phyloP scores from a whole-genome alignment of 495 filamentous ascomycete species.

The Letharia columbiana region DNA sequence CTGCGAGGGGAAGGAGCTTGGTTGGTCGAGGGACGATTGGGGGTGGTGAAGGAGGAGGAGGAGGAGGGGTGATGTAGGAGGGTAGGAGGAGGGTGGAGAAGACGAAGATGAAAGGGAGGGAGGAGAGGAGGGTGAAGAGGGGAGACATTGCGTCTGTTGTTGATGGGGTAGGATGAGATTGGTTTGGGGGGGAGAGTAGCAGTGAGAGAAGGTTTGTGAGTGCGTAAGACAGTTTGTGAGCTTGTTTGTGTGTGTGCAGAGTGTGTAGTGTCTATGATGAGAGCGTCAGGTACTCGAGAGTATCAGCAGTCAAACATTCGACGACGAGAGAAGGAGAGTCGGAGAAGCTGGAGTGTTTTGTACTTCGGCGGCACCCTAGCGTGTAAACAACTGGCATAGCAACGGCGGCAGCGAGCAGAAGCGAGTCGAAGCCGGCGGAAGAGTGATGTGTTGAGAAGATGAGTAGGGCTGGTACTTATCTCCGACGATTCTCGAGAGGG shows the following conservation, averaged over 20 bases:
- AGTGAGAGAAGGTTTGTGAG: not conserved
- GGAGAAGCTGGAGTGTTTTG: not conserved
- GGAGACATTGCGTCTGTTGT: constrained; percentile 1
- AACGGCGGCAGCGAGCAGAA: constrained; percentile 5
- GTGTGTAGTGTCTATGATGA: constrained; percentile 3
- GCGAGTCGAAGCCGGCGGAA: not conserved
- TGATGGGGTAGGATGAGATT: not conserved
- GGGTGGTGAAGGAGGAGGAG: not conserved
- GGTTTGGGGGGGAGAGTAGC: not conserved
- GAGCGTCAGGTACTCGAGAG: constrained; percentile 2
- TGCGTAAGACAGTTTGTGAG: not conserved
- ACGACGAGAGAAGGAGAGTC: constrained; percentile 6
- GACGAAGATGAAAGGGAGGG: constrained; percentile 3
- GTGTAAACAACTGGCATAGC: constrained; percentile 9
- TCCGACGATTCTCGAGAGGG: too few species aligned
- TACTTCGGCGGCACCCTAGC: not conserved
- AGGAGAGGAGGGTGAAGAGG: not conserved
- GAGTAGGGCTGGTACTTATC: not conserved
- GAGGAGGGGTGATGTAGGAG: not conserved
- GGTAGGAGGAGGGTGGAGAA: not conserved
- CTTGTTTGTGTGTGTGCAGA: not conserved
- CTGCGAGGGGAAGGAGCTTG: not conserved
- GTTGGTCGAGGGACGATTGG: not conserved
- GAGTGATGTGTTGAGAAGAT: not conserved
- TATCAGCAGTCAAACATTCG: constrained; percentile 10